These are phyloP conservation scores for Sordariomycetes sp. DNA, from an alignment of 2,329 filamentous ascomycete species.

Conservation along the genomic window DNA sequence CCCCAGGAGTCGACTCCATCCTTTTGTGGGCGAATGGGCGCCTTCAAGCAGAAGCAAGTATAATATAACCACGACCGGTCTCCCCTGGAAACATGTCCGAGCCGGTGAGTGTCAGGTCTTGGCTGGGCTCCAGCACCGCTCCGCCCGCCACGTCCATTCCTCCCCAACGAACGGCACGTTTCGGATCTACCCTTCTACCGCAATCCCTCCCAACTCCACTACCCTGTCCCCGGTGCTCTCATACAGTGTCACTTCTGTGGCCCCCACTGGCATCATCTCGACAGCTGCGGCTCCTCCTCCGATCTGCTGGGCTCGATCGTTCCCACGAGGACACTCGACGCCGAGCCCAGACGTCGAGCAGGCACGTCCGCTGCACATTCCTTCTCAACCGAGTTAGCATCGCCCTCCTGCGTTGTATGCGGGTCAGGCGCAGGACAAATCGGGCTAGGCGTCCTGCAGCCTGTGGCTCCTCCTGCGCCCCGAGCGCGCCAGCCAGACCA, in stretches of 20 bases:
- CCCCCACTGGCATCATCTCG: background rate
- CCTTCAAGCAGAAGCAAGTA: background rate
- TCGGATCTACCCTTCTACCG: background rate
- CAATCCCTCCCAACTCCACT: background rate
- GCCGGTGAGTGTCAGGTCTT: background rate
- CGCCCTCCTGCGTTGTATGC: background rate
- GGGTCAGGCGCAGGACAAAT: background rate
- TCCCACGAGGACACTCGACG: background rate
- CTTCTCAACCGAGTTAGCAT: background rate
- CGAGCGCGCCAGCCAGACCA: background rate
- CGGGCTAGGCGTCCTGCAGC: background rate
- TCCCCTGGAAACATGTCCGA: background rate
- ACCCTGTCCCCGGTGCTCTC: background rate
- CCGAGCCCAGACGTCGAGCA: too few relatives aligned
- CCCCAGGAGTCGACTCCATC: background rate
- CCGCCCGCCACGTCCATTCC: background rate
- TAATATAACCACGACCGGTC: background rate
- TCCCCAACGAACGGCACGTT: background rate
- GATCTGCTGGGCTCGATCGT: background rate
- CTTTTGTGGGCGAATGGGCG: background rate
- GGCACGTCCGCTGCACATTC: background rate
- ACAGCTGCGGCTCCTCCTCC: too few relatives aligned
- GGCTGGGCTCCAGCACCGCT: background rate
- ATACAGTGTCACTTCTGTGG: background rate
- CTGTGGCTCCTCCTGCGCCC: background rate